Conservation (phyloP, 768 basidiomycete genomes). For the Boletus bicolor region DNA sequence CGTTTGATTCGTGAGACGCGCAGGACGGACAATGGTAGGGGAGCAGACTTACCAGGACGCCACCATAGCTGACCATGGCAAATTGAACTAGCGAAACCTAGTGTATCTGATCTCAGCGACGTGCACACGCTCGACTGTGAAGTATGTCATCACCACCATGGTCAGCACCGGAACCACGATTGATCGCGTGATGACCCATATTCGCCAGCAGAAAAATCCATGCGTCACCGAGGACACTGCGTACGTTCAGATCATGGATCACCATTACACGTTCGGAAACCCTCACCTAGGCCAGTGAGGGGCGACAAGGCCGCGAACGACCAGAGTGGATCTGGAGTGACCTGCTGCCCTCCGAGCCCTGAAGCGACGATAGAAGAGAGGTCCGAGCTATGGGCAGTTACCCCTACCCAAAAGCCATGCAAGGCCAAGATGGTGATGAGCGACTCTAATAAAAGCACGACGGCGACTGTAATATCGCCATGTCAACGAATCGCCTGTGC, state of each 20-base stretch:
- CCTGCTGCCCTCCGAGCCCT: not conserved
- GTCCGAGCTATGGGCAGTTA: not conserved
- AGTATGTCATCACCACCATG: conserved; percentile 2
- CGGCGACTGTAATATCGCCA: not conserved
- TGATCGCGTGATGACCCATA: conserved; percentile 1
- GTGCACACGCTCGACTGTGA: not conserved
- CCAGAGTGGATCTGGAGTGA: conserved; percentile 6
- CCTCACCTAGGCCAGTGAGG: conserved; percentile 5
- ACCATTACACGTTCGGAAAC: not conserved
- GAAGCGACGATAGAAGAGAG: conserved; percentile 8
- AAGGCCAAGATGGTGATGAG: conserved; percentile 10
- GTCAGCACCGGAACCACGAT: not conserved
- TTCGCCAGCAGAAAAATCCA: conserved; percentile 10
- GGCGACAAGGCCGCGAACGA: conserved; percentile 1
- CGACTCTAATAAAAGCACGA: conserved; percentile 2
- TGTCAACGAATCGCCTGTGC: not conserved
- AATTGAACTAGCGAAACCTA: conserved; percentile 11
- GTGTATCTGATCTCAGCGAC: not conserved
- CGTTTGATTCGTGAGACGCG: not conserved
- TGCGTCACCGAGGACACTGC: conserved; percentile 7
- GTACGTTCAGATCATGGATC: not conserved
- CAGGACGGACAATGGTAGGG: not conserved
- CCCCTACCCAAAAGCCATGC: conserved; percentile 9
- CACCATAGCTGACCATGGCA: conserved; percentile 11
- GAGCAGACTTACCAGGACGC: not conserved